Base-by-base conservation (phyloP, 139 green algal genomes). In the Coccomyxa sp. region DNA sequence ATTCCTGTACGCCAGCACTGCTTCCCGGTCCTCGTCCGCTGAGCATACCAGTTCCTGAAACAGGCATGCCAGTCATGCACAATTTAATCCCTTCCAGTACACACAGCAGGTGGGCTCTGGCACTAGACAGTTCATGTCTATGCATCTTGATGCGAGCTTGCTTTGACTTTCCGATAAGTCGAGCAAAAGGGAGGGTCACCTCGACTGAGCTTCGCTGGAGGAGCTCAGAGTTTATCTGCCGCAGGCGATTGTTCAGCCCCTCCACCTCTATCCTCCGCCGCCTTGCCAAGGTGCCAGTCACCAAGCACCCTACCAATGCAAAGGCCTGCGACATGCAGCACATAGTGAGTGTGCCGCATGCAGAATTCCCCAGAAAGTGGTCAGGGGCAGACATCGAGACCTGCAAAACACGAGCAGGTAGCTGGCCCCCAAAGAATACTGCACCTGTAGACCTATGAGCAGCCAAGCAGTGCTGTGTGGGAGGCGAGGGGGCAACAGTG, bases 191-290 rank as follows among this genome's bases (percentile, higher is more conserved):
- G 27, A 23, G 67, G 15, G 18, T 27, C 60, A 78, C 86, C 74
- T 85, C 81, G 10, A 60, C 77, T 45, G 75, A 28, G 27, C 67
- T 51, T 31, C 83, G 79, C 38, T 66, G 68, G 21, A 87, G 79
- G 58, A 91, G 88, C 76, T 91, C 84, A 0, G 63, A 58, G 32
- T 91, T 91, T 79, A 91, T 91, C 9, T 85, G 80, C 32, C 88
- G 82, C 57, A 91, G 84, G 79, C 89, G 89, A 30, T 59, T 51
- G 67, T 89, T 91, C 11, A 86, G 68, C 25, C 16, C 45, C 45
- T 91, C 86, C 57, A 89, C 75, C 83, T 91, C 83, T 15, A 84
- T 18, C 10, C 88, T 79, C 4, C 88, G 81, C 32, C 79, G 76
- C 14, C 88, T 74, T 0, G 88, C 88, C 58, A 91, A 81, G 76